These are phyloP conservation scores for Leptomonas pyrrhocoris DNA, from an alignment of 208 protist genomes.

Conservation along the genomic window DNA sequence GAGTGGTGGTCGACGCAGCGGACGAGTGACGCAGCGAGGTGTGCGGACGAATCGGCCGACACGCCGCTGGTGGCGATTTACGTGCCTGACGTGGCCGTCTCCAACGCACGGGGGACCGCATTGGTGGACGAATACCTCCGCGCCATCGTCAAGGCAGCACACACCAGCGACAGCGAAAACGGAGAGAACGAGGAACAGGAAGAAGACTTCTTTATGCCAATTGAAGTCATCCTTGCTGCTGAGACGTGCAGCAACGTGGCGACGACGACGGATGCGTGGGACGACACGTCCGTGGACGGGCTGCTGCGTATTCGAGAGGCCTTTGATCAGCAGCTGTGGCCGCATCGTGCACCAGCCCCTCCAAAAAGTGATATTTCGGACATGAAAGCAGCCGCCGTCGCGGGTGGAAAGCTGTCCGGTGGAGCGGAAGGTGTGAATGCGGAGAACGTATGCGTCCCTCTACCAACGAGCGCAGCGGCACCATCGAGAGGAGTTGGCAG, in stretches of 20 bases:
- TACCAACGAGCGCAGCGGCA: background rate
- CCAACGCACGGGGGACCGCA: conserved; percentile 7
- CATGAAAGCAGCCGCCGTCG: background rate
- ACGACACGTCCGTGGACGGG: conserved; percentile 22
- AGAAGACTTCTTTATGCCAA: background rate
- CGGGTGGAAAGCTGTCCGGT: too few species aligned
- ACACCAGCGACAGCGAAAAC: background rate
- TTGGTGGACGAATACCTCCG: conserved; percentile 12
- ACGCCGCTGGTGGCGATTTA: conserved; percentile 28
- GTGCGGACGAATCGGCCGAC: conserved; percentile 7
- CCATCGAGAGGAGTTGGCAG: background rate
- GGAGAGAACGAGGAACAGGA: conserved; percentile 7
- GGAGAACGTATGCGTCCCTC: background rate
- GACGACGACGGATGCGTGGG: background rate
- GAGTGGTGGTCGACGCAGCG: background rate
- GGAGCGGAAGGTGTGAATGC: too few species aligned
- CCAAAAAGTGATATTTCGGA: background rate
- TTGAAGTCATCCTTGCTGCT: conserved; percentile 50
- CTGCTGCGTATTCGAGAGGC: conserved; percentile 45
- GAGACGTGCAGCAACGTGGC: background rate
- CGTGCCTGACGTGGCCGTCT: conserved; percentile 20
- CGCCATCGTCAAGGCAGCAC: background rate
- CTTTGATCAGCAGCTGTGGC: conserved; percentile 70
- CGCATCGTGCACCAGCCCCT: conserved; percentile 11
- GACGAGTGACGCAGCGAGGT: background rate